phyloP scores from a whole-genome alignment of 805 yeast genomes.

The Starmerella etchellsii region DNA sequence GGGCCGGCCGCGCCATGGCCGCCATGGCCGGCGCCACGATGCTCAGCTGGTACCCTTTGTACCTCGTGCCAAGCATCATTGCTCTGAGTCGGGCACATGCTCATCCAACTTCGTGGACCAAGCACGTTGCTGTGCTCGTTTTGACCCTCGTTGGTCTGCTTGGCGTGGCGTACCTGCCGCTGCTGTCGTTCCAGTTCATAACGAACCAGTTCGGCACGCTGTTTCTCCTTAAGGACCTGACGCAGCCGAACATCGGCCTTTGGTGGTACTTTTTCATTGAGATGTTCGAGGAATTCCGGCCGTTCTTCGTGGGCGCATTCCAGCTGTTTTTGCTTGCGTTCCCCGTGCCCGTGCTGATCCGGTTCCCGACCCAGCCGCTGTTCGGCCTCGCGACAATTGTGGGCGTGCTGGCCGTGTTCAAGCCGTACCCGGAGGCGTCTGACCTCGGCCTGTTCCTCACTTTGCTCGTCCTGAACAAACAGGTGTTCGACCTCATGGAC shows the following conservation, averaged over 20 bases:
- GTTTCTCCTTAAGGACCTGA: constrained; percentile 51
- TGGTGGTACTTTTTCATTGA: constrained; percentile 99
- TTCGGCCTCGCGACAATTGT: constrained; percentile 38
- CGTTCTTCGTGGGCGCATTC: constrained; percentile 74
- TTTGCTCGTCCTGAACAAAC: constrained; percentile 38
- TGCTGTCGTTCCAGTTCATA: constrained; percentile 33
- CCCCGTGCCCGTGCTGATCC: constrained; percentile 57
- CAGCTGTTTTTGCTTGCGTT: constrained; percentile 58
- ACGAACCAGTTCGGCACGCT: constrained; percentile 39
- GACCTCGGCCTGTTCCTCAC: constrained; percentile 51
- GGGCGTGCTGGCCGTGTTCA: constrained; percentile 52
- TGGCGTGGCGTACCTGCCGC: constrained; percentile 21
- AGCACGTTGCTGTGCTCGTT: constrained; percentile 13
- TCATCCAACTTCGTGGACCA: constrained; percentile 1
- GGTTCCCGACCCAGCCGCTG: constrained; percentile 48
- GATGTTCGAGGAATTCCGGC: constrained; percentile 77
- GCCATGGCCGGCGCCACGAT: constrained; percentile 52
- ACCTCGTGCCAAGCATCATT: constrained; percentile 46
- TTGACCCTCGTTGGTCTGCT: constrained; percentile 15
- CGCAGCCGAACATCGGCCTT: constrained; percentile 73
- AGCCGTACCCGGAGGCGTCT: constrained; percentile 74
- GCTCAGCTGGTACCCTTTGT: constrained; percentile 49
- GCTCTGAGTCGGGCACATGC: constrained; percentile 16
- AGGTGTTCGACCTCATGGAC: constrained; percentile 30
- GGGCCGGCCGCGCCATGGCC: constrained; percentile 35